A percentile compares a stretch with the other conserved stretches of the same genome.
Evolutionary conservation across 805 yeast genomes (phyloP).

Genomic region (Wickerhamomyces mucosus): DNA sequence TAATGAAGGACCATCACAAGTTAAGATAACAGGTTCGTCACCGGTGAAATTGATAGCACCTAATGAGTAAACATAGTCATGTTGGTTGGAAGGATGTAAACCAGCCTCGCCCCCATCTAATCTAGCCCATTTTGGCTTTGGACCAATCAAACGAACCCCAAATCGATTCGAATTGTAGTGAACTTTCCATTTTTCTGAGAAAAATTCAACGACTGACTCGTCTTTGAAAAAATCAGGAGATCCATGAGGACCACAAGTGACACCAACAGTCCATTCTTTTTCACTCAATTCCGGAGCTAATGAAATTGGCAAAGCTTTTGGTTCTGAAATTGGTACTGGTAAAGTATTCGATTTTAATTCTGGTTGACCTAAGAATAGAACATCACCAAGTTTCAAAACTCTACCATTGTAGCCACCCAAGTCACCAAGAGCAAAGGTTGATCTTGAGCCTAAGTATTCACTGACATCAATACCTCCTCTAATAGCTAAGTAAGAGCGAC

Average conservation of each 20-base stretch:
- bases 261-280: constrained; percentile 74
- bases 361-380: constrained; percentile 77
- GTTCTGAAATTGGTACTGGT: constrained; percentile 64
- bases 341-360: constrained; percentile 54
- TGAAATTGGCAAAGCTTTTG: constrained; percentile 44
- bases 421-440: constrained; percentile 88
- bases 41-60: constrained; percentile 98
- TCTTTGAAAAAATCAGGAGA: constrained; percentile 86
- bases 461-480: constrained; percentile 93
- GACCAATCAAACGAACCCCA: constrained; percentile 91
- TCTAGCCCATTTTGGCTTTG: constrained; percentile 96
- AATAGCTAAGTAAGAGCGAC: constrained; percentile 83
- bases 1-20: constrained; percentile 95
- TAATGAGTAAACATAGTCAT: constrained; percentile 90
- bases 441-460: constrained; percentile 90
- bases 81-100: constrained; percentile 96
- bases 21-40: constrained; percentile 94
- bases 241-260: constrained; percentile 96
- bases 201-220: constrained; percentile 70
- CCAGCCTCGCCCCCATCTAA: constrained; percentile 97
- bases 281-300: constrained; percentile 23
- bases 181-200: constrained; percentile 77
- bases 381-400: constrained; percentile 86
- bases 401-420: constrained; percentile 95
- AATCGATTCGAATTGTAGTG: constrained; percentile 96